phyloP scores from a whole-genome alignment of 2,329 filamentous ascomycete species.

The Clarireedia homoeocarpa region DNA sequence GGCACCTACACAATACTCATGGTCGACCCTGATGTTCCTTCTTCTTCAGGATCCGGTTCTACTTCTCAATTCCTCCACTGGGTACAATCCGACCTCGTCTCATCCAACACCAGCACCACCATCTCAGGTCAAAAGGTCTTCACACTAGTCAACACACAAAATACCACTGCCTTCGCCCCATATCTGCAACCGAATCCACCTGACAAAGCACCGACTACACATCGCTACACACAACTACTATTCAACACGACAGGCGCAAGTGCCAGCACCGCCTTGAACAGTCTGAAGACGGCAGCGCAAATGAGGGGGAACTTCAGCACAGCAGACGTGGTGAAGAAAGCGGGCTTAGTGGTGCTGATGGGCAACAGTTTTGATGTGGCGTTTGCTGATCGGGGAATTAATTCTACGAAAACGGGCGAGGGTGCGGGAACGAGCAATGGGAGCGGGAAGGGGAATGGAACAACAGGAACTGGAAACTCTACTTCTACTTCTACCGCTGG shows the following conservation, averaged over 20 bases:
- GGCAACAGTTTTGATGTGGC: constrained; percentile 14
- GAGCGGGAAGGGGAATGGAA: not conserved
- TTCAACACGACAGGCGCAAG: constrained; percentile 20
- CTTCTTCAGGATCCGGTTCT: constrained; percentile 11
- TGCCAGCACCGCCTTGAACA: not conserved
- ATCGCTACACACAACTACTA: constrained; percentile 24
- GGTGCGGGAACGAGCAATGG: not conserved
- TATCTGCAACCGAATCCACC: constrained; percentile 23
- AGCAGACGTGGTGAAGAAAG: not conserved
- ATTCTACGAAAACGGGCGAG: not conserved
- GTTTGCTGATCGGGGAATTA: not conserved
- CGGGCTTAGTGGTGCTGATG: constrained; percentile 7
- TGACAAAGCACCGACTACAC: constrained; percentile 18
- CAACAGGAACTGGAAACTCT: not conserved
- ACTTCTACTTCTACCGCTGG: not conserved
- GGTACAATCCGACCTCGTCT: constrained; percentile 24
- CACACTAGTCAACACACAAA: constrained; percentile 17
- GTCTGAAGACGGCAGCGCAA: not conserved
- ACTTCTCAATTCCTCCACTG: constrained; percentile 25
- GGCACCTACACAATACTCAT: constrained; percentile 27
- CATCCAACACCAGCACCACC: constrained; percentile 15
- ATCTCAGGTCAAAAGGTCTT: constrained; percentile 20
- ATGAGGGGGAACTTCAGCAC: constrained; percentile 3
- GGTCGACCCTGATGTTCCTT: constrained; percentile 26
- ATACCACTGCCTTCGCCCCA: constrained; percentile 18